A percentile compares a stretch with the other conserved stretches of the same genome.
Conservation (phyloP, 345 rosid species). For the Chamaenerion angustifolium region DNA sequence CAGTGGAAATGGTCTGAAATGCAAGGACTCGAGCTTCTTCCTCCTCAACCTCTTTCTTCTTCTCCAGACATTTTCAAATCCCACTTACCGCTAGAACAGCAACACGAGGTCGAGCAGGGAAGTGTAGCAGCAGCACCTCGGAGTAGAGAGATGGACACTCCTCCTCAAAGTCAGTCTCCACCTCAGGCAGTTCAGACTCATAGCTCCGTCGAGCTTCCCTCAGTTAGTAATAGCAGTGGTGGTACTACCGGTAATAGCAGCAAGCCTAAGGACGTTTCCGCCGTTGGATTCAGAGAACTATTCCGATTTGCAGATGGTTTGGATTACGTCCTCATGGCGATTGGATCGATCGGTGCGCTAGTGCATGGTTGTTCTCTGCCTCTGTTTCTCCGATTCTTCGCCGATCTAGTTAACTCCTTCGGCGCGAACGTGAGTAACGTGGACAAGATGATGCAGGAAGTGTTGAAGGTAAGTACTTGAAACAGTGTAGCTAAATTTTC, state of each 20-base stretch:
- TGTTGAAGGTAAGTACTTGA: slow-evolving; percentile 48
- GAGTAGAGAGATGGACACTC: slow-evolving; percentile 40
- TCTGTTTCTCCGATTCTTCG: slow-evolving; percentile 86
- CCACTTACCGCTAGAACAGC: neutral
- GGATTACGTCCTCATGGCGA: slow-evolving; percentile 87
- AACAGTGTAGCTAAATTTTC: neutral
- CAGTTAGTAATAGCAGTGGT: neutral
- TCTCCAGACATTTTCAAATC: slow-evolving; percentile 15
- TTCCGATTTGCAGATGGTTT: slow-evolving; percentile 95
- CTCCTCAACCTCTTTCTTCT: slow-evolving; percentile 22
- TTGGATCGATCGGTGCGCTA: slow-evolving; percentile 89
- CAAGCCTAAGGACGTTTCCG: slow-evolving; percentile 36
- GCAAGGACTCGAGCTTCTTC: slow-evolving; percentile 91
- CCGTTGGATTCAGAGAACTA: slow-evolving; percentile 64
- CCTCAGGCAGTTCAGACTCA: neutral
- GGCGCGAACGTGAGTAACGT: slow-evolving; percentile 82
- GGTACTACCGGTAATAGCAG: slow-evolving; percentile 4
- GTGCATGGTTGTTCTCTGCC: slow-evolving; percentile 94
- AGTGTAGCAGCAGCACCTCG: slow-evolving; percentile 10
- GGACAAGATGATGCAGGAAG: slow-evolving; percentile 96
- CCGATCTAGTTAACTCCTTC: slow-evolving; percentile 97
- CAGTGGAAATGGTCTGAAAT: slow-evolving; percentile 97
- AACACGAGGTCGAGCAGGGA: no score
- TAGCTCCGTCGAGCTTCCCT: slow-evolving; percentile 2
- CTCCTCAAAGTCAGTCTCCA: no score